A percentile compares a stretch with the other conserved stretches of the same genome.
Conservation (phyloP, 2,329 filamentous ascomycete genomes). For the Alternaria brassicicola region DNA sequence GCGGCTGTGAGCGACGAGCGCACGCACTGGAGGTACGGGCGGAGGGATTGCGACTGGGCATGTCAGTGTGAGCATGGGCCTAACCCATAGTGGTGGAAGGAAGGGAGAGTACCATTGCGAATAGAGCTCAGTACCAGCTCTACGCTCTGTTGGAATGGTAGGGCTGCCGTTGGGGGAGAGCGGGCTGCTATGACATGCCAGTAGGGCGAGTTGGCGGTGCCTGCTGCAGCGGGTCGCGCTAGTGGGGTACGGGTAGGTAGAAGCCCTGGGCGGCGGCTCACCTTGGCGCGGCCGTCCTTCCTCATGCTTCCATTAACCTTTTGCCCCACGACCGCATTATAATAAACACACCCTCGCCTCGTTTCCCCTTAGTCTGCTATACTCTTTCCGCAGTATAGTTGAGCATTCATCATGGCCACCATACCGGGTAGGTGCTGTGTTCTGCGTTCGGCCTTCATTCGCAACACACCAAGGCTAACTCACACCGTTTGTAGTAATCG, state of each 20-base stretch:
- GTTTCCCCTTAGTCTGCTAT: neutral
- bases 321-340: slow-evolving; percentile 38
- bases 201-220: slow-evolving; percentile 34
- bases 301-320: slow-evolving; percentile 40
- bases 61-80: slow-evolving; percentile 30
- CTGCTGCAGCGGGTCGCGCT: slow-evolving; percentile 34
- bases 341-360: slow-evolving; percentile 25
- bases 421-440: slow-evolving; percentile 41
- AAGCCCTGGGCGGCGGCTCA: slow-evolving; percentile 30
- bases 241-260: slow-evolving; percentile 27
- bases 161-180: slow-evolving; percentile 23
- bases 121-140: slow-evolving; percentile 26
- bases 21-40: slow-evolving; percentile 95
- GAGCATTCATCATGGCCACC: slow-evolving; percentile 40
- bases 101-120: slow-evolving; percentile 37
- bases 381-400: slow-evolving; percentile 2
- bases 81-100: neutral
- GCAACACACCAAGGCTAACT: slow-evolving; percentile 26
- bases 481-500: slow-evolving; percentile 66
- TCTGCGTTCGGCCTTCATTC: neutral
- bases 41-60: slow-evolving; percentile 86
- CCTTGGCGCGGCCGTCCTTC: slow-evolving; percentile 29
- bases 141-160: slow-evolving; percentile 20
- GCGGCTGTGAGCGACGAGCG: slow-evolving; percentile 92
- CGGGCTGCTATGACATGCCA: slow-evolving; percentile 42